phyloP scores from a whole-genome alignment of 139 green algal species.

The Micromonas commoda region DNA sequence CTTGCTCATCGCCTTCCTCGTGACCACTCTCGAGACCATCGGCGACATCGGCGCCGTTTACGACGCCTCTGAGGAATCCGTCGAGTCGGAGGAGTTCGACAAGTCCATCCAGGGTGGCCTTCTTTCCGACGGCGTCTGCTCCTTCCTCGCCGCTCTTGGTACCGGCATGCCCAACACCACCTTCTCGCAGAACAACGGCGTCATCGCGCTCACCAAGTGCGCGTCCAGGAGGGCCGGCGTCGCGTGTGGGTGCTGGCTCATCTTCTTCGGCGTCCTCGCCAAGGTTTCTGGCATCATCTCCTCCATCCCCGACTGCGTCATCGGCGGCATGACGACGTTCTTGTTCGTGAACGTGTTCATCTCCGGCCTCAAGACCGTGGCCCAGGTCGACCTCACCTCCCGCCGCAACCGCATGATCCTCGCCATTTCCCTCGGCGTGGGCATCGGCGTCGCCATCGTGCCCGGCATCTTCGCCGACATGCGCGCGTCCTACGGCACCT shows the following conservation, averaged over 20 bases:
- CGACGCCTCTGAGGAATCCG: conserved; percentile 45
- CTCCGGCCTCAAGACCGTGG: conserved; percentile 32
- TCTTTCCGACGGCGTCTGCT: conserved; percentile 54
- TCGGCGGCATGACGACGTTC: conserved; percentile 63
- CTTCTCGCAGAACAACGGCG: conserved; percentile 17
- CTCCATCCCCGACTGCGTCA: conserved; percentile 67
- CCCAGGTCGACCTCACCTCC: conserved; percentile 17
- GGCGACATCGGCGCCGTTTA: conserved; percentile 66
- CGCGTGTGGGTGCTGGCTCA: conserved; percentile 36
- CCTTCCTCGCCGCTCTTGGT: conserved; percentile 43
- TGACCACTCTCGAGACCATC: conserved; percentile 57
- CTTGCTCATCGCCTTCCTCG: conserved; percentile 49
- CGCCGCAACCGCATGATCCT: conserved; percentile 44
- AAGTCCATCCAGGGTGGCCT: conserved; percentile 53
- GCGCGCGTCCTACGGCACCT: conserved; percentile 3
- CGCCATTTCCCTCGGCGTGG: conserved; percentile 39
- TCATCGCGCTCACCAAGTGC: conserved; percentile 62
- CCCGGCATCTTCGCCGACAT: conserved; percentile 33
- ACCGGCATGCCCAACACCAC: conserved; percentile 16
- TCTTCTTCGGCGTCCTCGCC: conserved; percentile 45
- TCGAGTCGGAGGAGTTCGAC: conserved; percentile 2
- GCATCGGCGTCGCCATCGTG: conserved; percentile 38
- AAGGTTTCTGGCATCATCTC: conserved; percentile 61
- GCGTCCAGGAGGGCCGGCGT: conserved; percentile 49
- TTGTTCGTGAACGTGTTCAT: conserved; percentile 45